Conservation (phyloP, 2,329 filamentous ascomycete species). For the Drechslerella coelobrocha region DNA sequence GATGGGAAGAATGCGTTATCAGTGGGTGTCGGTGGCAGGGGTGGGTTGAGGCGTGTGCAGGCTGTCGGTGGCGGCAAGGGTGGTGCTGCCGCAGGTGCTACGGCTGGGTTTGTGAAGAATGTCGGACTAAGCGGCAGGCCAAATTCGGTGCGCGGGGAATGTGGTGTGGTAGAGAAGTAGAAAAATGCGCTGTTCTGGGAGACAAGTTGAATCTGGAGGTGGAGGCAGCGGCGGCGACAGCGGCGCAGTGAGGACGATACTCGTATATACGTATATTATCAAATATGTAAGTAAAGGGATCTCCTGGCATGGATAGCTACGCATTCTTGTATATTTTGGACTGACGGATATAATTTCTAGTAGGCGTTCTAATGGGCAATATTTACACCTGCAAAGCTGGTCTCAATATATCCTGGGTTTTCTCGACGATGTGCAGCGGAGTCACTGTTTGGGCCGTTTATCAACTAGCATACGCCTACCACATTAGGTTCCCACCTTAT, state of each 20-base stretch:
- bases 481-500: too few relatives aligned
- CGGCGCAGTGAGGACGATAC: too few relatives aligned
- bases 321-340: neutral
- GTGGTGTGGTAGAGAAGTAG: slow-evolving; percentile 23
- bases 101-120: slow-evolving; percentile 42
- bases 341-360: neutral
- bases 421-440: too few relatives aligned
- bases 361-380: neutral
- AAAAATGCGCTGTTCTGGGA: slow-evolving; percentile 19
- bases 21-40: slow-evolving; percentile 29
- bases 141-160: slow-evolving; percentile 12
- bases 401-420: too few relatives aligned
- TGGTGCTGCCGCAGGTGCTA: slow-evolving; percentile 38
- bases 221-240: neutral
- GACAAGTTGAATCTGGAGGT: slow-evolving; percentile 6
- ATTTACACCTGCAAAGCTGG: too few relatives aligned
- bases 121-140: slow-evolving; percentile 9
- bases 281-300: too few relatives aligned
- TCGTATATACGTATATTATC: neutral
- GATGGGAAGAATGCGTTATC: slow-evolving; percentile 36
- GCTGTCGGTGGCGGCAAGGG: slow-evolving; percentile 28
- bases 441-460: too few relatives aligned
- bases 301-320: too few relatives aligned
- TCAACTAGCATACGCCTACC: too few relatives aligned
- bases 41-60: slow-evolving; percentile 29